Base-by-base conservation (phyloP, 345 rosid species). In the Atalantia buxifolia region DNA sequence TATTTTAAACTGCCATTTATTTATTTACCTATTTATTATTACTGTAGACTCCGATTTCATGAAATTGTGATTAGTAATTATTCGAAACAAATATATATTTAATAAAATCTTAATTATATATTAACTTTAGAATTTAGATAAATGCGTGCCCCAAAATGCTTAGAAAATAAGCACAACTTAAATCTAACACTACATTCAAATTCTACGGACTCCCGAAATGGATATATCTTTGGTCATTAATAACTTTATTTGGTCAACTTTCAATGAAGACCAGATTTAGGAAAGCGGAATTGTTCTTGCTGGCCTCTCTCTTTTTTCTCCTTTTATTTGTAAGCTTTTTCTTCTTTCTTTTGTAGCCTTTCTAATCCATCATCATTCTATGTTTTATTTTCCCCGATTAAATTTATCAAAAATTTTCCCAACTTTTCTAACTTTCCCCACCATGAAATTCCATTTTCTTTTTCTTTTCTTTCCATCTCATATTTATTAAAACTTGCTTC, bases 321-420 rank as follows among this genome's bases (percentile, higher is more conserved):
- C 45, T 24, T 64, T 66, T 10, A 42, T 79, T 65, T 64, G 40
- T 0, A 35, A 31, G 31, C 56, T 64, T 69, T 69, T 18, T 56
- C 27, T 21, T 24, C 56, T 21, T 66, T 72, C 66, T 69, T 40
- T 56, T 35, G n/a, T 38, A 56, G 64, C 76, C 80, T 79, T 73
- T 76, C 14, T 33, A 24, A 72, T 55, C 7, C 27, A 57, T 73
- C 81, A 80, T 78, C 81, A 78, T 81, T 79, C 50, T 31, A 28
- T 53, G 42, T 24, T 62, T 69, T 55, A 48, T 63, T 80, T 71
- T 19, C 45, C 45, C 65, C 18, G n/a, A 62, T 64, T 69, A 61
- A 48, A 48, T 67, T 48, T 77, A 61, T 76, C 25, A 77, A 71
- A 66, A 33, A 12, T 24, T 30, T 55, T 72, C 56, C 67, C 65